Conservation (phyloP, 257 asterid species). For the Henckelia pumila region DNA sequence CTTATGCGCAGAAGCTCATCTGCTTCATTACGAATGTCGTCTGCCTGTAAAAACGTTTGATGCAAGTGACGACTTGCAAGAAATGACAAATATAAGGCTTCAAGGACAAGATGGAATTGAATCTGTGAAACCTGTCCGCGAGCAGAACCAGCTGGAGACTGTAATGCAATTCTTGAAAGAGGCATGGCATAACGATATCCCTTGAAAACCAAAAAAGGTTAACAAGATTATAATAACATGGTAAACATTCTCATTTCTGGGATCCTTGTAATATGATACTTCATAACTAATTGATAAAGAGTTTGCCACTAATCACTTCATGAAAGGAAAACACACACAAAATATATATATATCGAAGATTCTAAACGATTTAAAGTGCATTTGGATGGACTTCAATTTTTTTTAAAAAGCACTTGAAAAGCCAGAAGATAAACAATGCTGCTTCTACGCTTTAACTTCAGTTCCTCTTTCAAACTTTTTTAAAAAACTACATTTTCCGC, state of each 20-base stretch:
- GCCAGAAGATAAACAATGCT: not conserved
- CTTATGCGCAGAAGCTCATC: slow-evolving; percentile 43
- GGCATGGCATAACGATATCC: slow-evolving; percentile 86
- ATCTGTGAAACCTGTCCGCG: slow-evolving; percentile 77
- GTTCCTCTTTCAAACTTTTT: not conserved
- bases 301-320: not conserved
- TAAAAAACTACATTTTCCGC: not conserved
- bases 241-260: slow-evolving; percentile 1
- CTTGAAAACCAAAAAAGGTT: slow-evolving; percentile 34
- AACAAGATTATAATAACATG: slow-evolving; percentile 21
- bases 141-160: slow-evolving; percentile 95
- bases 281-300: not conserved
- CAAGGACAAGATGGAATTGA: not conserved
- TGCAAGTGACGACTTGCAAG: slow-evolving; percentile 15
- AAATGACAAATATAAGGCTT: slow-evolving; percentile 4
- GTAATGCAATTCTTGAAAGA: slow-evolving; percentile 57
- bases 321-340: not conserved
- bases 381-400: not conserved
- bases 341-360: not conserved
- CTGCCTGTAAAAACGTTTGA: slow-evolving; percentile 60
- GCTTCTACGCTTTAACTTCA: not conserved
- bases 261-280: not conserved
- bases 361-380: not conserved
- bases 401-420: too few species aligned
- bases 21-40: slow-evolving; percentile 75